Percentiles rank a stretch among this genome's conserved stretches.
Conservation (phyloP, 2,329 filamentous ascomycete species). For the Monilinia aucupariae region DNA sequence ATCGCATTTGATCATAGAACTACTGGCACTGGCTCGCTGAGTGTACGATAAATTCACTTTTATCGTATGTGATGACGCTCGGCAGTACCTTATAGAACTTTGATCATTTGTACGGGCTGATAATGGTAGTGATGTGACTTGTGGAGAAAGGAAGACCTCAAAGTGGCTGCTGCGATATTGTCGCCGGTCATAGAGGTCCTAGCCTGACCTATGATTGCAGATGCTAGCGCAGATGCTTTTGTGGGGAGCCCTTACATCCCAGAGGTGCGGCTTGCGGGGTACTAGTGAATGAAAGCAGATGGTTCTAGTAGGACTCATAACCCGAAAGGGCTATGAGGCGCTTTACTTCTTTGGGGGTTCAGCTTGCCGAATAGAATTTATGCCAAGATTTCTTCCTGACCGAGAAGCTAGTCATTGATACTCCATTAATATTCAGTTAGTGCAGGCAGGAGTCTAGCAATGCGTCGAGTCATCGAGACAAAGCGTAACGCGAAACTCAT, state of each 20-base stretch:
- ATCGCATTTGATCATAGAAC: constrained; percentile 8
- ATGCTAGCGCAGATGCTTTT: not conserved
- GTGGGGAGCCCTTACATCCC: constrained; percentile 1
- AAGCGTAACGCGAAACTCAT: not conserved
- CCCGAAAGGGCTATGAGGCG: not conserved
- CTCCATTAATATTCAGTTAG: constrained; percentile 6
- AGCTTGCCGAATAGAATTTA: not conserved
- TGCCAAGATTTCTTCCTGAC: constrained; percentile 1
- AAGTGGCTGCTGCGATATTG: not conserved
- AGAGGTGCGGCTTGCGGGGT: constrained; percentile 4
- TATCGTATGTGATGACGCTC: constrained; percentile 10
- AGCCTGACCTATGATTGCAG: constrained; percentile 3
- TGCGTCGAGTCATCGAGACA: not conserved
- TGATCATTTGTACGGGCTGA: constrained; percentile 13
- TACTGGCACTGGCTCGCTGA: constrained; percentile 9
- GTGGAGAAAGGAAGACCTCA: constrained; percentile 2
- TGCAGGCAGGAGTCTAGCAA: constrained; percentile 1
- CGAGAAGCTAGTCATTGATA: constrained; percentile 1
- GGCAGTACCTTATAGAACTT: not conserved
- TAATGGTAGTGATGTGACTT: not conserved
- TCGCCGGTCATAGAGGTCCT: not conserved
- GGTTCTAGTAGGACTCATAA: constrained; percentile 4
- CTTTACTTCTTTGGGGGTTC: not conserved
- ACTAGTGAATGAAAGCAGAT: constrained; percentile 7
- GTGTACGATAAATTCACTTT: not conserved